Evolutionary conservation across 2,329 filamentous ascomycete genomes (phyloP).

Genomic region (Dryadomyces quercus-mongolicae): DNA sequence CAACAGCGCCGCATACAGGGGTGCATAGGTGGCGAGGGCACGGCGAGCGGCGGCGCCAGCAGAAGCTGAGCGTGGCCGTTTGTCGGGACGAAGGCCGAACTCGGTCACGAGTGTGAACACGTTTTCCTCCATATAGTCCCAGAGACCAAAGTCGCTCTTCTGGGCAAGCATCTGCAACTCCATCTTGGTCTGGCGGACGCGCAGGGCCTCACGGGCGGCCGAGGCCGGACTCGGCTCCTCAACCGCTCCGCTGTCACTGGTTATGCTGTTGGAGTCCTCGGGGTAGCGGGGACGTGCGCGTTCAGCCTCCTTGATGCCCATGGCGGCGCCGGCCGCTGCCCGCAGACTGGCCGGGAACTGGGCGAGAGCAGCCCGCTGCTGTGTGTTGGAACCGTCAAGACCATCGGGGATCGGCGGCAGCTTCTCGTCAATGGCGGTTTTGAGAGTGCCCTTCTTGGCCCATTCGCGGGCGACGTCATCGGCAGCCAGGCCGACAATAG

Average conservation of each 20-base stretch:
- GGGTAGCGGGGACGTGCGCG: neutral
- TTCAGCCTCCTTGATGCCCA: conserved; percentile 18
- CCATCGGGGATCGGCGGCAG: neutral
- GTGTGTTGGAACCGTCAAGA: neutral
- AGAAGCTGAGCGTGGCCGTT: neutral
- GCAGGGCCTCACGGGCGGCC: conserved; percentile 19
- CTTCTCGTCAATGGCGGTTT: neutral
- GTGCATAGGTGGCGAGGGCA: conserved; percentile 40
- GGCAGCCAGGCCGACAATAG: conserved; percentile 8
- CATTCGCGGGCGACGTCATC: neutral
- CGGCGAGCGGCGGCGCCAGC: conserved; percentile 8
- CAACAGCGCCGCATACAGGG: conserved; percentile 52
- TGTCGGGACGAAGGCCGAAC: conserved; percentile 21
- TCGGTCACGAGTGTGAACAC: conserved; percentile 49
- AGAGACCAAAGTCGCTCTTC: conserved; percentile 50
- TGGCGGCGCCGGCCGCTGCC: conserved; percentile 23
- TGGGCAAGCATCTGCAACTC: conserved; percentile 41
- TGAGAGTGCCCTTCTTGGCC: neutral
- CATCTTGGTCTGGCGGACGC: conserved; percentile 19
- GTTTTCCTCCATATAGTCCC: conserved; percentile 53
- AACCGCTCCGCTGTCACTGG: neutral
- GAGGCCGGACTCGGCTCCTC: conserved; percentile 26
- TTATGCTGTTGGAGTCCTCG: neutral
- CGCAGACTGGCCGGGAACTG: conserved; percentile 28
- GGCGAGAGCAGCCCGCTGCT: conserved; percentile 23